A percentile compares a stretch with the other conserved stretches of the same genome.
Evolutionary conservation across 805 yeast genomes (phyloP).

Genomic region (Metschnikowia lunata): DNA sequence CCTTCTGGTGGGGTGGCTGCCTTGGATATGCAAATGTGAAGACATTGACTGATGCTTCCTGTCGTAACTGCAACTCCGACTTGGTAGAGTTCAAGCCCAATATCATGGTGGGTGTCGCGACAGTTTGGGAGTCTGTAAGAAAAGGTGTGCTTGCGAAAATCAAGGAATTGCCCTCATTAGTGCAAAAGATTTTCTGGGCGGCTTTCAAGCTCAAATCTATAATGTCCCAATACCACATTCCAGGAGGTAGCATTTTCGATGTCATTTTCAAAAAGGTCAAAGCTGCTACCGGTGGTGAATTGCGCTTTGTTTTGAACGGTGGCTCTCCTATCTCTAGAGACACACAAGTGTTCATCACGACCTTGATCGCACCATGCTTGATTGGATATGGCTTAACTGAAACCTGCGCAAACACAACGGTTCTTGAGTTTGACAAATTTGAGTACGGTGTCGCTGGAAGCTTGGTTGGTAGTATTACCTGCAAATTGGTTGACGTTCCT

Average conservation of each 20-base stretch:
- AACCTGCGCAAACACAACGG: constrained; percentile 83
- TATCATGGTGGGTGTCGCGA: constrained; percentile 96
- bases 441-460: constrained; percentile 81
- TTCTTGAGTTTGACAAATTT: constrained; percentile 59
- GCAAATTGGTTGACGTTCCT: constrained; percentile 83
- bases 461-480: constrained; percentile 75
- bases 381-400: constrained; percentile 97
- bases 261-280: constrained; percentile 82
- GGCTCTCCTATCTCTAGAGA: constrained; percentile 84
- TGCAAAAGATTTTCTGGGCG: constrained; percentile 84
- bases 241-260: constrained; percentile 71
- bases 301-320: constrained; percentile 75
- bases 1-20: constrained; percentile 85
- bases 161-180: constrained; percentile 54
- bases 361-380: constrained; percentile 77
- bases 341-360: constrained; percentile 78
- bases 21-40: constrained; percentile 91
- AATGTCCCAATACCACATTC: constrained; percentile 61
- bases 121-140: constrained; percentile 94
- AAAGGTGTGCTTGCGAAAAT: constrained; percentile 86
- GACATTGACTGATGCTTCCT: constrained; percentile 78
- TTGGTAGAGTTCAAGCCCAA: constrained; percentile 85
- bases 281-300: constrained; percentile 91
- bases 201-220: constrained; percentile 72
- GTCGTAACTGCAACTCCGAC: constrained; percentile 84